Conservation (phyloP, 345 rosid genomes). For the Citrus unshiu region DNA sequence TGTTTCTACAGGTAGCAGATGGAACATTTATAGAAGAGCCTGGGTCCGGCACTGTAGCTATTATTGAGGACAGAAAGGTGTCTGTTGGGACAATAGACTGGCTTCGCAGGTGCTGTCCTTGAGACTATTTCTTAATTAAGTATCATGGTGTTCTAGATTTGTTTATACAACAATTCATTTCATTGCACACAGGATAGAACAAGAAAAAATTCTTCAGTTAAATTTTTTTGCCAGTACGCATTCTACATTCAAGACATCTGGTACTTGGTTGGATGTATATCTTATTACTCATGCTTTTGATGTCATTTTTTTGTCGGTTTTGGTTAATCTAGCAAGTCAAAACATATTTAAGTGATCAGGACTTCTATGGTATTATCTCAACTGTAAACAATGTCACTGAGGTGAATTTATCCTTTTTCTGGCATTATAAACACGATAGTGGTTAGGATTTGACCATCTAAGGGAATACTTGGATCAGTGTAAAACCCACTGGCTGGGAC, state of each 20-base stretch:
- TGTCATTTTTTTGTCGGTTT: background rate
- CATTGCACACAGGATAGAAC: background rate
- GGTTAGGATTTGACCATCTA: background rate
- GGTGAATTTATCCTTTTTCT: background rate
- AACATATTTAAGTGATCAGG: background rate
- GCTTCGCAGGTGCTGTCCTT: conserved; percentile 61
- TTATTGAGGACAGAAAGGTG: conserved; percentile 59
- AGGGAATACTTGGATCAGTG: background rate
- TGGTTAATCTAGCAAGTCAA: background rate
- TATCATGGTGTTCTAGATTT: background rate
- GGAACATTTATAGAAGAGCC: conserved; percentile 93
- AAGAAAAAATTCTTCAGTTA: too few species aligned
- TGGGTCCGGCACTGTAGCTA: conserved; percentile 87
- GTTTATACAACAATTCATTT: background rate
- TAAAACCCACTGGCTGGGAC: background rate
- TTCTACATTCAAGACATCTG: background rate
- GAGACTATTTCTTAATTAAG: background rate
- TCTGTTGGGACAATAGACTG: conserved; percentile 90
- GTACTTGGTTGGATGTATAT: background rate
- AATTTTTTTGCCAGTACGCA: background rate
- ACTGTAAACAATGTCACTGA: background rate
- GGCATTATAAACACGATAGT: background rate
- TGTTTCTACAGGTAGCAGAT: conserved; percentile 52
- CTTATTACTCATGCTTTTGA: background rate
- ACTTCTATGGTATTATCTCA: background rate